phyloP scores from a whole-genome alignment of 805 yeast genomes.

The Yueomyces sp. region DNA sequence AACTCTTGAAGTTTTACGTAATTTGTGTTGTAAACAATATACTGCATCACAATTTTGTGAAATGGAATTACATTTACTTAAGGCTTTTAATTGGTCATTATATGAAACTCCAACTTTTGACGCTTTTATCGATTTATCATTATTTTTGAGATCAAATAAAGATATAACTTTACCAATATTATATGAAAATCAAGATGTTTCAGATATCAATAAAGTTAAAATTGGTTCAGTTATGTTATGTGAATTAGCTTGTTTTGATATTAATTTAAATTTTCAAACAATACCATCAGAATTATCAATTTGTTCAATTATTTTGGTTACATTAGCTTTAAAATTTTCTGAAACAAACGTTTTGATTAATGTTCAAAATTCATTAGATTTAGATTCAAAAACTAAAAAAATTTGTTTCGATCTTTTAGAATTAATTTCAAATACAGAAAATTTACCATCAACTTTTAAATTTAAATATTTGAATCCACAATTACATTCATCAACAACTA shows the following conservation, averaged over 20 bases:
- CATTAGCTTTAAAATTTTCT: slow-evolving; percentile 29
- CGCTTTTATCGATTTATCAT: slow-evolving; percentile 43
- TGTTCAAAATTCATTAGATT: slow-evolving; percentile 9
- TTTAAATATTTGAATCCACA: slow-evolving; percentile 15
- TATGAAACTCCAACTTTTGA: slow-evolving; percentile 46
- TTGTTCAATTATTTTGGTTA: slow-evolving; percentile 36
- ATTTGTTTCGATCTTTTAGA: slow-evolving; percentile 11
- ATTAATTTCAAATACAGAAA: slow-evolving; percentile 8
- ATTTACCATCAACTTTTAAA: slow-evolving; percentile 21
- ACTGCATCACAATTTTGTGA: slow-evolving; percentile 43
- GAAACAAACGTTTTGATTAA: slow-evolving; percentile 10
- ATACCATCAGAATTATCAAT: slow-evolving; percentile 34
- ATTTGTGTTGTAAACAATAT: slow-evolving; percentile 46
- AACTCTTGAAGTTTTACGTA: slow-evolving; percentile 35
- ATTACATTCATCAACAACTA: slow-evolving; percentile 1
- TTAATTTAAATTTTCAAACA: slow-evolving; percentile 39
- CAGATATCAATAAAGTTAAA: slow-evolving; percentile 33
- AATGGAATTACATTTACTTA: slow-evolving; percentile 57
- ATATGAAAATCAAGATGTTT: slow-evolving; percentile 4
- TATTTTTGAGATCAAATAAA: slow-evolving; percentile 15
- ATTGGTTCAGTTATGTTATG: slow-evolving; percentile 48
- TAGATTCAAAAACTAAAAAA: slow-evolving; percentile 16
- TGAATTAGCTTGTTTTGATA: slow-evolving; percentile 53
- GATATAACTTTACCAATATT: slow-evolving; percentile 4
- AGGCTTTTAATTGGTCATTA: slow-evolving; percentile 51